Base-by-base conservation (phyloP, 768 basidiomycete species). In the Agrocybe pediades region DNA sequence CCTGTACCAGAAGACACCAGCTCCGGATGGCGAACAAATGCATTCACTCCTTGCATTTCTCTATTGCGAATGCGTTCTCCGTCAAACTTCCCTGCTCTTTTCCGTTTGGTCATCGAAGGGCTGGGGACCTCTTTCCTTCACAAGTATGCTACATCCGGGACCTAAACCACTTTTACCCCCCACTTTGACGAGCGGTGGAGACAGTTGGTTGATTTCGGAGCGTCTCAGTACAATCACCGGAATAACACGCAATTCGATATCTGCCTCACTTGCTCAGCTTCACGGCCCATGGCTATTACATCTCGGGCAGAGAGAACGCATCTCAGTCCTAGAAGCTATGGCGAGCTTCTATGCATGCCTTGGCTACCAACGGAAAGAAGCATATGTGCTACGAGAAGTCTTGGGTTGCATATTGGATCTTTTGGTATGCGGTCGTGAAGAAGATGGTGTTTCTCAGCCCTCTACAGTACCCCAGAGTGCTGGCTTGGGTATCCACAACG, bases 271-370 rank as follows among this genome's bases (percentile, higher is more conserved):
- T n/a, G 76, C 86, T 2, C 85, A 87, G 62, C 79, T 87, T 0
- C 91, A 96, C 55, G 93, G 92, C 0, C 92, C 95, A 2, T 95
- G 92, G 87, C 72, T 97, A 20, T 68, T 92, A 16, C 88, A 91
- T 62, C 79, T 98, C 24, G 87, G 87, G 16, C 77, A 85, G 30
- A 78, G 85, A 46, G 91, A 94, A 60, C 84, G 92, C 39, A 80
- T 97, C 26, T 73, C 78, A 20, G 72, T 90, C 19, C 75, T 92
- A 51, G 85, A 90, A 60, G 77, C 79, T 29, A 81, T 87, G 43
- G 89, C 90, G 0, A 84, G 85, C 57, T 72, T 92, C 42, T 95
- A 89, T 68, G 80, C 87, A 9, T 88, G 85, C 58, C 68, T 99
- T 4, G 94, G 92, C 8, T 92, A 94, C 67, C 81, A 76, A 49